Evolutionary conservation across 2,329 filamentous ascomycete genomes (phyloP), one percentile per base, ranked within the genome.

Genomic region (Penicillium sp.): DNA sequence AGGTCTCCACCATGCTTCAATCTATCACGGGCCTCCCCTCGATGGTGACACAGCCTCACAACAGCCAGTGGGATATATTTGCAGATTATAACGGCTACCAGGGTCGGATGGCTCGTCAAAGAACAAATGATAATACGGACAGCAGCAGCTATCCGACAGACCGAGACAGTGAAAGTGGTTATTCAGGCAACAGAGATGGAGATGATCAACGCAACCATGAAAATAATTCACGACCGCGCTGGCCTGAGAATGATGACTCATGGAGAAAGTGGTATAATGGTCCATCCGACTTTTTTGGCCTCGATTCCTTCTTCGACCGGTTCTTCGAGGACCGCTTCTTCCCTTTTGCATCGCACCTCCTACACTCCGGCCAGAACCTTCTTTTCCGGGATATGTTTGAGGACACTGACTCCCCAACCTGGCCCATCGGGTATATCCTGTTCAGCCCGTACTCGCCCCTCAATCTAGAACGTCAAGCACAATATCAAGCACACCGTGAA

Each of bases 361-460:
- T 74, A 20, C 64, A 66, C 13, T 62, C 72, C 0, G 65, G 66
- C 35, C 60, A 64, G 24, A 61, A 52, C 14, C 69, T 68, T 9
- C 65, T 69, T 38, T 67, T 73, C 39, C 63, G 68, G 38, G 69
- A 72, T 49, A 65, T 70, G 55, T 68, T 73, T 22, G 61, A 66
- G 49, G 60, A 72, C 20, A 69, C 72, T 20, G 73, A 75, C 53
- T 70, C 69, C 5, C 63, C 71, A 10, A 62, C 67, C 22, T 77
- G 75, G 75, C 74, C 75, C 4, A 59, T 78, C 24, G 62, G 70
- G 3, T 79, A 78, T 60, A 65, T 79, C n/a, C 63, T 77, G 58
- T 74, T 76, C 39, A 81, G 76, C 59, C 73, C 76, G 0, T 85
- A 86, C 66, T 85, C 83, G 1, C 83, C 82, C 0, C 65, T 81